A percentile compares a stretch with the other conserved stretches of the same genome.
These are phyloP conservation scores for Microthlaspi erraticum DNA, from an alignment of 345 rosid species.

Conservation along the genomic window DNA sequence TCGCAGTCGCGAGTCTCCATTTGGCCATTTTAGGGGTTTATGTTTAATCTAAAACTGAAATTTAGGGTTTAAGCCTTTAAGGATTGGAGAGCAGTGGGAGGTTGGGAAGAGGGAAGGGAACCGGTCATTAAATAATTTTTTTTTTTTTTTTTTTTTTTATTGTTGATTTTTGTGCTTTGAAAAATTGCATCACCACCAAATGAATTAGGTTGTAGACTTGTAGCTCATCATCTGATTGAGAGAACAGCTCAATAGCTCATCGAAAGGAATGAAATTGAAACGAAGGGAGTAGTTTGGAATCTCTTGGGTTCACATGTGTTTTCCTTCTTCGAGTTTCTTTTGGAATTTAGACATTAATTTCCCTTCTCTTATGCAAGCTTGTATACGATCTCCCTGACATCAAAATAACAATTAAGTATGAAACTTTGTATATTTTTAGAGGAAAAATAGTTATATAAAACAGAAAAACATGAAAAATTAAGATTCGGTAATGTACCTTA, in stretches of 20 bases:
- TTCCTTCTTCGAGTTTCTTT: not conserved
- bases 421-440: too few species aligned
- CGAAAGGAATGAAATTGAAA: not conserved
- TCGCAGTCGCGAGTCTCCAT: constrained; percentile 40
- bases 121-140: not conserved
- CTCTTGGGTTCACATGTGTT: not conserved
- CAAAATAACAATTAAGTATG: not conserved
- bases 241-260: not conserved
- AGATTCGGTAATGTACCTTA: not conserved
- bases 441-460: not conserved
- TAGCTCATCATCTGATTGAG: not conserved
- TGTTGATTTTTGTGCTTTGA: too few species aligned
- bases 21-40: constrained; percentile 31
- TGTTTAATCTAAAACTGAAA: constrained; percentile 4
- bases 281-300: not conserved
- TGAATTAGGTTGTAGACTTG: too few species aligned
- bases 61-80: constrained; percentile 40
- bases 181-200: too few species aligned
- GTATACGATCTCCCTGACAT: not conserved
- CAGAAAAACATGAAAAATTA: not conserved
- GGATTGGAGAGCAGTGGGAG: not conserved
- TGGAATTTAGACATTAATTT: not conserved
- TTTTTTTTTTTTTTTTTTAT: not conserved
- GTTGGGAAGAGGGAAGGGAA: not conserved
- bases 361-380: not conserved